Conservation (phyloP, 202 grass and related monocot genomes). For the Panicum hallii region DNA sequence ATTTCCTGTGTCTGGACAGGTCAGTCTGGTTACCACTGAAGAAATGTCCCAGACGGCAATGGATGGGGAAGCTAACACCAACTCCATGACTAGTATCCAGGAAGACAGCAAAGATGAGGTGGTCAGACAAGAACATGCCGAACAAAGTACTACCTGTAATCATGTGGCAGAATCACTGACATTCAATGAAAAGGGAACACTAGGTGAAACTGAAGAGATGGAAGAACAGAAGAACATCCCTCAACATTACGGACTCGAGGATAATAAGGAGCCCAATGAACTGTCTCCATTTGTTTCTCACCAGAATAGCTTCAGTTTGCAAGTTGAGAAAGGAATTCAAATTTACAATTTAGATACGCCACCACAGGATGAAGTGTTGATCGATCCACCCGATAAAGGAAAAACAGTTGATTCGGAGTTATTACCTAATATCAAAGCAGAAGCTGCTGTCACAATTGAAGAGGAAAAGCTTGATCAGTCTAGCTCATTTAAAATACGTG, state of each 20-base stretch:
- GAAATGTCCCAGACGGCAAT: constrained; percentile 25
- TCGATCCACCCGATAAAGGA: constrained; percentile 54
- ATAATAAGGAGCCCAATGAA: constrained; percentile 51
- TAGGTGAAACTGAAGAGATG: constrained; percentile 36
- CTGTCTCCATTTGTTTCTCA: constrained; percentile 42
- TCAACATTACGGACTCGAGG: constrained; percentile 44
- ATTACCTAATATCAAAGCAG: constrained; percentile 49
- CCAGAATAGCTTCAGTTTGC: constrained; percentile 47
- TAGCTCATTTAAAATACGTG: constrained; percentile 86
- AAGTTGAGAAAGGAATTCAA: constrained; percentile 51
- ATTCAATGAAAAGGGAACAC: constrained; percentile 49
- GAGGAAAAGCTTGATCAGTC: constrained; percentile 63
- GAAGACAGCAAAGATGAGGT: constrained; percentile 44
- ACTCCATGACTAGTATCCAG: constrained; percentile 41
- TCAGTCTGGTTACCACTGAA: constrained; percentile 45
- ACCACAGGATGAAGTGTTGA: constrained; percentile 61
- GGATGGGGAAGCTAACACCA: constrained; percentile 44
- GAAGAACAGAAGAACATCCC: constrained; percentile 44
- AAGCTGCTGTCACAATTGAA: constrained; percentile 49
- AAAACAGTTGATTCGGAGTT: constrained; percentile 47
- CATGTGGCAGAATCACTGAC: constrained; percentile 47
- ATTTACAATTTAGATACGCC: constrained; percentile 57
- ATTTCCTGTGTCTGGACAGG: constrained; percentile 41
- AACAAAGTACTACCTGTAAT: constrained; percentile 45
- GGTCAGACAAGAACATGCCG: constrained; percentile 39